Evolutionary conservation across 257 asterid genomes (phyloP), one percentile per base, ranked within the genome.

Genomic region (Solanum microdontum): DNA sequence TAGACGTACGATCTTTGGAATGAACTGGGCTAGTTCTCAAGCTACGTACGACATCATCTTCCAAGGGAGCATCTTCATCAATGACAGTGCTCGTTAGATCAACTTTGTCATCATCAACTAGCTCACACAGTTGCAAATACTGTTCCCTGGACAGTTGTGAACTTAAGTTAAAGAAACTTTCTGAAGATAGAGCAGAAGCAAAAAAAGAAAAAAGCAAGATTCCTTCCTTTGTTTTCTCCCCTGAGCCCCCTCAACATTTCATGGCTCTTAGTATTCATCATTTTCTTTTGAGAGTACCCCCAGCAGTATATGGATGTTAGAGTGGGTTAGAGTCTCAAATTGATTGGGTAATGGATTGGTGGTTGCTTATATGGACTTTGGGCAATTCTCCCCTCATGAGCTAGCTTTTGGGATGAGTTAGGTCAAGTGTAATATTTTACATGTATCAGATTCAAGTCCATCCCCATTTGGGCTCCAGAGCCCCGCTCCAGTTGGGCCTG

Each of bases 61-160:
- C 99, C 89, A 97, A 87, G 64, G 99, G 98, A 89, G 98, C 95
- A 93, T 97, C 99, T 94, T 97, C 99, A 87, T 97, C 99, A 89
- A 97, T 94, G 83, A 97, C 97, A 13, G 97, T 96, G 94, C 99
- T 93, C 64, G 98, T 85, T 90, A 96, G 91, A 89, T 97, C 99
- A 88, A 94, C 94, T 92, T 97, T 97, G 82, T 97, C 98, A 89
- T 95, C 98, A 80, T 96, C 99, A 83, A 97, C 96, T 89, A 96
- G 93, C 91, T 95, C 99, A 85, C 98, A 97, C 39, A 97, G 91
- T 74, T 97, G 99, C 89, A 97, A 93, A 93, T 93, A 97, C 90
- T 97, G 95, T 90, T 97, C 99, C 98, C 99, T 97, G 91, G 84
- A 88, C 51, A 82, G 39, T 82, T 82, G 85, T 48, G 40, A 48